Evolutionary conservation across 1,139 yeast genomes (phyloP), one percentile per base, ranked within the genome.

Genomic region (Taphrina flavorubra): DNA sequence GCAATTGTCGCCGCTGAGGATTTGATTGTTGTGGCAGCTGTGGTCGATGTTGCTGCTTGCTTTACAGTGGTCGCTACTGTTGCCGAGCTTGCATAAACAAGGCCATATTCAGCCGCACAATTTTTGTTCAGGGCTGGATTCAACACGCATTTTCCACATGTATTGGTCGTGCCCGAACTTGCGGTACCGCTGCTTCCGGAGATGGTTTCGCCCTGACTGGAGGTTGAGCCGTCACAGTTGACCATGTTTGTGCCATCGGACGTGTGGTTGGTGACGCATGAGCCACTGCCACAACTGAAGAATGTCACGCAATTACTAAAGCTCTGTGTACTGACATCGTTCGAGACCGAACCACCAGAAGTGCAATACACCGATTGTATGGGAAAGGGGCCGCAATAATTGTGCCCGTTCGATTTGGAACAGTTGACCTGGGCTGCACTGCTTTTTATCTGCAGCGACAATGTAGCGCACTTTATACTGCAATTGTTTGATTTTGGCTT

Each of bases 181-280:
- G 51, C 25, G 18, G 51, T 46, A 46, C 51, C 51, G 51, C 25
- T n/a, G 51, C 25, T n/a, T 18, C 51, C 51, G 16, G 51, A 46
- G 51, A 13, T 18, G n/a, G 51, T 46, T 7, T 46, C 51, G 10
- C 51, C 51, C 18, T 46, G 51, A 46, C 51, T 46, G 25, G 51
- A 46, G 25, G 51, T 46, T 46, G 51, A 46, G 5, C 51, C 51
- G 51, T 46, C 18, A 16, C 51, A 46, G 10, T 46, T n/a, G 10
- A 46, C n/a, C 51, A 46, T 46, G 51, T 46, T 46, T 46, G 51
- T 46, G 16, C 51, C 51, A 46, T 46, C 18, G 51, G 51, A 46
- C 18, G 51, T 46, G 51, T n/a, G 25, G 51, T 46, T 46, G 51
- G 51, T 16, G 3, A 46, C 51, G 25, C 51, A 46, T n/a, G 51